Evolutionary conservation across 306 rosid genomes (phyloP), one percentile per base, ranked within the genome.

Genomic region (Vigna reflexopilosa): DNA sequence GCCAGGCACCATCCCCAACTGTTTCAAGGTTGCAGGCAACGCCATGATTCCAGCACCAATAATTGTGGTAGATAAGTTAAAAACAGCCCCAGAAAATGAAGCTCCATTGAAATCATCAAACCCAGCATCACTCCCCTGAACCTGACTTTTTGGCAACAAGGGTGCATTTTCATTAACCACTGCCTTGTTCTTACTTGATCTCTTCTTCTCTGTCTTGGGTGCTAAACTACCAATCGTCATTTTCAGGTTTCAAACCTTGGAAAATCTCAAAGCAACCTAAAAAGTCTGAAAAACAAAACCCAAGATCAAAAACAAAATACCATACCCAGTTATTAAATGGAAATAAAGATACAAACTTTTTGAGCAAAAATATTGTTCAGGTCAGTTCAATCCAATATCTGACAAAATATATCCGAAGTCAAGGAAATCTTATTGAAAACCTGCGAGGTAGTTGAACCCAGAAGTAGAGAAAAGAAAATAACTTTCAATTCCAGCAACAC

Each of bases 1-100:
- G 67, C 98, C 98, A 74, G 91, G 88, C 49, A 82, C 51, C 87
- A 93, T 87, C 72, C 98, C 98, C 82, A 93, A 38, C 74, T 85
- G 89, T 81, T 85, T 91, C 85, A 93, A 78, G 64, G 98, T 93
- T 40, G 98, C 98, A 26, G 98, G 98, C 88, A 93, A 86, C 79
- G 98, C 91, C 98, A 93, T 93, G 77, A 93, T 93, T 59, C 98
- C 98, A 22, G 98, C 98, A 73, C 98, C 98, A 58, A 93, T 87
- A 64, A 93, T 88, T 30, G 98, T 93, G 82, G 98, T 93, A 17
- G 98, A 87, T 44, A 93, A 88, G 85, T 93, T 93, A 64, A 93
- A 93, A 61, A 93, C 98, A 24, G 91, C 98, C 15, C 98, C 98
- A 42, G 95, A 84, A 81, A 91, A 93, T 16, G 98, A 91, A 75